Base-by-base conservation (phyloP, 495 filamentous ascomycete genomes). In the Lindgomyces ingoldianus region DNA sequence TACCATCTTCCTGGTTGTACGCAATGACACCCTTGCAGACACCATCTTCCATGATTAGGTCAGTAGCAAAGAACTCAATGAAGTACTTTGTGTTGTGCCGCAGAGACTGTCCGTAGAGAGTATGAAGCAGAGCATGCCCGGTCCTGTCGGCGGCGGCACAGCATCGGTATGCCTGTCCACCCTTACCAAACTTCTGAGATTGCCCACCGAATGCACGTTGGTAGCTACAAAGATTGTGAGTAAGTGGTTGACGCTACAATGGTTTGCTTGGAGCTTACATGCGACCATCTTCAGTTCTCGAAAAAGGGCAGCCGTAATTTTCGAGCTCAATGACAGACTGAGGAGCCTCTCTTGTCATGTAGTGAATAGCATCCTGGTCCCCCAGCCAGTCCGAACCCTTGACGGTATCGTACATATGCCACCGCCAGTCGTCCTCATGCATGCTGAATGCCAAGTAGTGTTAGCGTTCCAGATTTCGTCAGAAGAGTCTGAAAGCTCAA, bases 351-450 rank as follows among this genome's bases (percentile, higher is more conserved):
- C 92, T 84, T 64, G 93, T 96, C 93, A 98, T 98, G 81, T 98
- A 98, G 78, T 98, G 93, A 74, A 98, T 98, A 52, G 93, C 93
- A 79, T 98, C 93, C 80, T 98, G 93, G 79, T 98, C 93, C 75
- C 93, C 93, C 30, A 98, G 84, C 93, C 93, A 98, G 83, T 98
- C 93, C 57, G 90, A 95, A 71, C 93, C 93, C 82, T 98, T 98
- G 64, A 98, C 93, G 48, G 93, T 98, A 78, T 98, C 93, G 82
- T 97, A 98, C 93, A 97, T 97, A 81, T 98, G 93, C 93, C 93
- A 97, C 78, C 93, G 87, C 93, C 93, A 98, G 81, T 98, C 93
- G 76, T 98, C 93, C 74, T 85, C 78, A 76, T 89, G 86, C 87
- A 90, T 90, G 76, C 83, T 86, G 29, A 11, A 46, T n/a, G n/a